Conservation (phyloP, 2,329 filamentous ascomycete genomes). For the Trichoderma sp. region DNA sequence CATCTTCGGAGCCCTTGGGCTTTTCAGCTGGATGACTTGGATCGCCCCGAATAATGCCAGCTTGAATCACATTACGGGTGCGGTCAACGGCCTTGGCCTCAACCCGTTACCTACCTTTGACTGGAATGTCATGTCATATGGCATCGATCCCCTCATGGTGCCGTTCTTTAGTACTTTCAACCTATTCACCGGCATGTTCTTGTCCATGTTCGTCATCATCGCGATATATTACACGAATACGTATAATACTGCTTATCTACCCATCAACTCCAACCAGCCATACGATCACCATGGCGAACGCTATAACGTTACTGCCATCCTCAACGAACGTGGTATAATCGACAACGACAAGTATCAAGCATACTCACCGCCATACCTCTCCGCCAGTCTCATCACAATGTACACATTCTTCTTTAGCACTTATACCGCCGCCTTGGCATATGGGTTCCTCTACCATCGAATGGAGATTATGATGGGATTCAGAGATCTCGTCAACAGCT, state of each 20-base stretch:
- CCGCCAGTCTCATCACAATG: conserved; percentile 41
- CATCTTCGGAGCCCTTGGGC: conserved; percentile 45
- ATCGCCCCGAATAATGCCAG: conserved; percentile 45
- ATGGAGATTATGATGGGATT: conserved; percentile 13
- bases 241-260: conserved; percentile 44
- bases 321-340: conserved; percentile 34
- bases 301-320: conserved; percentile 32
- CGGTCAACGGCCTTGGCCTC: conserved; percentile 39
- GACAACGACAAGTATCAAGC: conserved; percentile 38
- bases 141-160: conserved; percentile 36
- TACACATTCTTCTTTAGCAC: conserved; percentile 27
- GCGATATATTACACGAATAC: conserved; percentile 43
- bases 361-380: conserved; percentile 45
- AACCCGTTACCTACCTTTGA: conserved; percentile 40
- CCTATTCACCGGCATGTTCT: conserved; percentile 34
- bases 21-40: conserved; percentile 56
- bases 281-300: conserved; percentile 42
- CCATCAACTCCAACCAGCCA: conserved; percentile 43
- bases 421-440: conserved; percentile 11
- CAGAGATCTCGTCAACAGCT: conserved; percentile 16
- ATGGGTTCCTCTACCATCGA: conserved; percentile 15
- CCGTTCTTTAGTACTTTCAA: conserved; percentile 41
- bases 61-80: conserved; percentile 41
- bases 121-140: conserved; percentile 40
- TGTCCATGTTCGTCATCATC: conserved; percentile 39